Percentiles rank a stretch among this genome's conserved stretches.
phyloP scores from a whole-genome alignment of 2,329 filamentous ascomycete species.

The Fusarium sp. region DNA sequence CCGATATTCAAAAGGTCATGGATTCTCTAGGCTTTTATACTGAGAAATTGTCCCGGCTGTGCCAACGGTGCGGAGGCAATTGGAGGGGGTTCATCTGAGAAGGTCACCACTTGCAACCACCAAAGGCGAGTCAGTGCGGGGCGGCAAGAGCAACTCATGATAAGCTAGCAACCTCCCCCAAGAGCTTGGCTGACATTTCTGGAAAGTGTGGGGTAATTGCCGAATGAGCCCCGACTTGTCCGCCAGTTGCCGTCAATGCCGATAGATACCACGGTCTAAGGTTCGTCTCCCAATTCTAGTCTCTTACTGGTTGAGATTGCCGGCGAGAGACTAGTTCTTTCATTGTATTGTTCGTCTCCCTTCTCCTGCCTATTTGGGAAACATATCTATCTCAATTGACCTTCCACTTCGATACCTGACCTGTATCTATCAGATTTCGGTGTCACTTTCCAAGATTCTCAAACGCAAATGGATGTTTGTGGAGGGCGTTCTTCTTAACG shows the following conservation, averaged over 20 bases:
- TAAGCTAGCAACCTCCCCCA: conserved; percentile 25
- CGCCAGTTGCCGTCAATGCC: conserved; percentile 43
- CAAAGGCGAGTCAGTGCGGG: conserved; percentile 27
- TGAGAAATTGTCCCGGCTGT: conserved; percentile 20
- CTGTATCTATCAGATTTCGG: conserved; percentile 7
- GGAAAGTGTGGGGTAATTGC: conserved; percentile 42
- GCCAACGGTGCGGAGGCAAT: conserved; percentile 37
- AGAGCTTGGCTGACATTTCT: conserved; percentile 12
- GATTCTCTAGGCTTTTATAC: conserved; percentile 33
- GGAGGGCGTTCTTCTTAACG: conserved; percentile 3
- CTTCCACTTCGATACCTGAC: conserved; percentile 1
- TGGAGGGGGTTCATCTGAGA: conserved; percentile 9
- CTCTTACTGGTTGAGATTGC: conserved; percentile 33
- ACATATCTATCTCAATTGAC: conserved; percentile 15
- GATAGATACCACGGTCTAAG: conserved; percentile 30
- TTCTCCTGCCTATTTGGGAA: conserved; percentile 40
- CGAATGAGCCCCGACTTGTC: conserved; percentile 25
- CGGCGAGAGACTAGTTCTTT: conserved; percentile 11
- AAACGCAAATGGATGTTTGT: conserved; percentile 4
- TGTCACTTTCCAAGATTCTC: conserved; percentile 8
- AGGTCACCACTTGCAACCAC: conserved; percentile 20
- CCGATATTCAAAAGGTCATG: conserved; percentile 18
- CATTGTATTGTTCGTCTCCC: conserved; percentile 24
- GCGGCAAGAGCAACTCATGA: conserved; percentile 32
- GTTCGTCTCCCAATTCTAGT: conserved; percentile 35